Percentiles rank a stretch among this genome's conserved stretches.
phyloP scores from a whole-genome alignment of 225 moss, liverwort and hornwort genomes.

The Antitrichia curtipendula region DNA sequence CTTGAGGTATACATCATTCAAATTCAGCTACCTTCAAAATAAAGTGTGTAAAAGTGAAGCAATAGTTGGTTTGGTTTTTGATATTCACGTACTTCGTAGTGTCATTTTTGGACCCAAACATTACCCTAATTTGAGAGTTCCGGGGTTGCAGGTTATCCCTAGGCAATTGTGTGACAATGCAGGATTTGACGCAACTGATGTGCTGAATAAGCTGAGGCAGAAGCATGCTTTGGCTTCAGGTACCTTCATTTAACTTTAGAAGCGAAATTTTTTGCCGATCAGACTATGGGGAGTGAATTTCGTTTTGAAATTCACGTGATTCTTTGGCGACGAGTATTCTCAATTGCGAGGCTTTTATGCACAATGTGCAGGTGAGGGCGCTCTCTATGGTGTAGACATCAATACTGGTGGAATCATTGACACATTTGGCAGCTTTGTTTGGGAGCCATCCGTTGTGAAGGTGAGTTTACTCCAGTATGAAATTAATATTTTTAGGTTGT shows the following conservation, averaged over 20 bases:
- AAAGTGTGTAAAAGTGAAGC: background rate
- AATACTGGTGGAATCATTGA: slow-evolving; percentile 82
- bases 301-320: background rate
- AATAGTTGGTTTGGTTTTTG: background rate
- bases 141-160: slow-evolving; percentile 61
- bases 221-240: slow-evolving; percentile 84
- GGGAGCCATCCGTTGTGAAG: slow-evolving; percentile 98
- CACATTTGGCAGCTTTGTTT: slow-evolving; percentile 73
- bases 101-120: background rate
- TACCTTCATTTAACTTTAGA: background rate
- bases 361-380: slow-evolving; percentile 62
- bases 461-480: background rate
- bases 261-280: background rate
- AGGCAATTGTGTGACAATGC: slow-evolving; percentile 98
- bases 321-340: background rate
- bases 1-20: slow-evolving; percentile 47
- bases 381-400: slow-evolving; percentile 84
- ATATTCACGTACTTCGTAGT: background rate
- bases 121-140: background rate
- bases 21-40: background rate
- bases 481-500: background rate
- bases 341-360: background rate
- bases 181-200: slow-evolving; percentile 97
- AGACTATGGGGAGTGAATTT: background rate
- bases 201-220: slow-evolving; percentile 93